Evolutionary conservation across 2,329 filamentous ascomycete genomes (phyloP).

Genomic region (Sporothrix pallida): DNA sequence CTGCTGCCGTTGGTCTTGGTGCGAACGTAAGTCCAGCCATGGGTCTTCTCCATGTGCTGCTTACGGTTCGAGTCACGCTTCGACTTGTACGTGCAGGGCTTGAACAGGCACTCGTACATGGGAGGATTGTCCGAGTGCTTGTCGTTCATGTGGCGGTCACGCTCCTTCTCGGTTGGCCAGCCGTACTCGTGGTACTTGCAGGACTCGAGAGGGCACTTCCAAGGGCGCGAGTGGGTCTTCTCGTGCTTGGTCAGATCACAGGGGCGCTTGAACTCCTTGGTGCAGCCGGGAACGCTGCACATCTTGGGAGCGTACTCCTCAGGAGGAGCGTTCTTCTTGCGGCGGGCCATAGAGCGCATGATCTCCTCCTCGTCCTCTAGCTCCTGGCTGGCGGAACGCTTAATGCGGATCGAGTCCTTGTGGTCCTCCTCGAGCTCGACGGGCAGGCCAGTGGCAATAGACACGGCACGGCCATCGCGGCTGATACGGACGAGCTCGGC

Average conservation of each 20-base stretch:
- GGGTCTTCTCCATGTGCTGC: conserved; percentile 98
- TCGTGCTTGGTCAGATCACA: conserved; percentile 98
- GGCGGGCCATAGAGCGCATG: conserved; percentile 90
- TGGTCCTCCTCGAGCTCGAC: conserved; percentile 61
- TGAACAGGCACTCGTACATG: conserved; percentile 82
- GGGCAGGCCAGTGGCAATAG: conserved; percentile 71
- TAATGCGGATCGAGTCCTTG: conserved; percentile 60
- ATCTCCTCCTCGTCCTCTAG: conserved; percentile 81
- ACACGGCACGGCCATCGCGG: conserved; percentile 79
- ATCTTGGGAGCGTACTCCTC: conserved; percentile 81
- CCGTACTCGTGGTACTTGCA: conserved; percentile 92
- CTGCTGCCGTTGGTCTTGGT: conserved; percentile 89
- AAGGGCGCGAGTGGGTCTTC: conserved; percentile 95
- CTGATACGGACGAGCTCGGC: conserved; percentile 83
- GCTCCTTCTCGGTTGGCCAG: conserved; percentile 97
- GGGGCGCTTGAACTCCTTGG: conserved; percentile 93
- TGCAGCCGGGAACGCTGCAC: conserved; percentile 76
- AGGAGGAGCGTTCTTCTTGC: conserved; percentile 88
- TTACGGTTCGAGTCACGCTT: conserved; percentile 98
- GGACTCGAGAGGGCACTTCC: conserved; percentile 81
- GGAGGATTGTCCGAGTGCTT: conserved; percentile 83
- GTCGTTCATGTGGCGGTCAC: conserved; percentile 94
- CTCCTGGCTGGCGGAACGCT: conserved; percentile 71
- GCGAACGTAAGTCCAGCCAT: conserved; percentile 87
- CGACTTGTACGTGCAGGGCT: conserved; percentile 88